Evolutionary conservation across 768 basidiomycete species (phyloP).

Genomic region (Agrocybe praecox): DNA sequence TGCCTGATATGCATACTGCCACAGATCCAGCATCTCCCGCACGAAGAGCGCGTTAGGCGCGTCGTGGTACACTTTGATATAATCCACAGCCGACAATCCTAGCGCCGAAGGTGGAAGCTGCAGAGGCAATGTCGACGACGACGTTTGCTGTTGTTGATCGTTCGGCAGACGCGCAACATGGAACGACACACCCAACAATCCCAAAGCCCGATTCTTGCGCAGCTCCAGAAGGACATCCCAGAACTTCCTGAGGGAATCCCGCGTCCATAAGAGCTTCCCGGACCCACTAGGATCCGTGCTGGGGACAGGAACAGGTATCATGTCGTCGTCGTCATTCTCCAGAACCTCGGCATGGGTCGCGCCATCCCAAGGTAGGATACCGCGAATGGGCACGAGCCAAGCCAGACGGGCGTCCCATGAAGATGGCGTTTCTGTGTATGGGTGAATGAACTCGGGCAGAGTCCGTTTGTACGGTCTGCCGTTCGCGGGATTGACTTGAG

Average conservation of each 20-base stretch:
- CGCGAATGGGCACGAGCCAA: slow-evolving; percentile 64
- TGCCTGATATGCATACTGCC: slow-evolving; percentile 33
- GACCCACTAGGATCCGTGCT: slow-evolving; percentile 12
- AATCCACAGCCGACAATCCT: slow-evolving; percentile 32
- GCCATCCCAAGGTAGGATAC: slow-evolving; percentile 48
- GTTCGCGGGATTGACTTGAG: slow-evolving; percentile 17
- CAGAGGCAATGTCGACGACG: slow-evolving; percentile 1
- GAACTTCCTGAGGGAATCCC: slow-evolving; percentile 38
- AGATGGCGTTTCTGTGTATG: slow-evolving; percentile 30
- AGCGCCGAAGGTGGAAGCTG: not conserved
- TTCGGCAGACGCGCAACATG: slow-evolving; percentile 27
- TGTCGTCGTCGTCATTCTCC: slow-evolving; percentile 24
- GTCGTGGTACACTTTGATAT: slow-evolving; percentile 66
- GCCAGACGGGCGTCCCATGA: slow-evolving; percentile 42
- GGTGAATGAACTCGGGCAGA: slow-evolving; percentile 37
- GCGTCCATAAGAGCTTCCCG: slow-evolving; percentile 49
- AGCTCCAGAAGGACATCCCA: slow-evolving; percentile 53
- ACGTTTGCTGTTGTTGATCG: not conserved
- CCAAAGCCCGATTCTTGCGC: slow-evolving; percentile 37
- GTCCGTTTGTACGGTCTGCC: slow-evolving; percentile 35
- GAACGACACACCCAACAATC: slow-evolving; percentile 53
- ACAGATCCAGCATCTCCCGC: slow-evolving; percentile 53
- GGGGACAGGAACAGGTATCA: slow-evolving; percentile 23
- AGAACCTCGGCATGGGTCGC: slow-evolving; percentile 46
- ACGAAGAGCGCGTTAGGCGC: slow-evolving; percentile 47